These are phyloP conservation scores for Lactifluus pinguis DNA, from an alignment of 768 basidiomycete genomes.

Conservation along the genomic window DNA sequence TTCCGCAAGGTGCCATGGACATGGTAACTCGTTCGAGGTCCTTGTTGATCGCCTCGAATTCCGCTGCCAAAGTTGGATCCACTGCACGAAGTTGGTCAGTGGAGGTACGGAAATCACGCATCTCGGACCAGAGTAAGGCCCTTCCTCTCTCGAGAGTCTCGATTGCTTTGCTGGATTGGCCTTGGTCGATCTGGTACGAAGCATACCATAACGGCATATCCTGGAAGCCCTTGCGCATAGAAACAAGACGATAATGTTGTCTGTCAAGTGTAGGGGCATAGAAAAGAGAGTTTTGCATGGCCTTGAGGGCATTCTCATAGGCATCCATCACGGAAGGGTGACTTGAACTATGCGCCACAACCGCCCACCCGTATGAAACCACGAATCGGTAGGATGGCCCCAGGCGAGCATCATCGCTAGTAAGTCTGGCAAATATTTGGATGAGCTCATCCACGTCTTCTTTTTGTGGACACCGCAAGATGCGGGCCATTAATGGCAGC, in stretches of 20 bases:
- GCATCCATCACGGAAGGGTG: not conserved
- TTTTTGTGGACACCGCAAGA: too few species aligned
- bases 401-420: too few species aligned
- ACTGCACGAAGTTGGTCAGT: not conserved
- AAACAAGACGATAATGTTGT: not conserved
- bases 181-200: not conserved
- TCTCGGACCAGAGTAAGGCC: slow-evolving; percentile 9
- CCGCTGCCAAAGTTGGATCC: not conserved
- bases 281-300: not conserved
- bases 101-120: slow-evolving; percentile 7
- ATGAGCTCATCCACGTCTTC: too few species aligned
- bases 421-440: too few species aligned
- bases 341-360: not conserved
- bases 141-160: slow-evolving; percentile 11
- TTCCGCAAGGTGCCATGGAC: not conserved
- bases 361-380: not conserved
- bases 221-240: not conserved
- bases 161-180: not conserved
- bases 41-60: not conserved
- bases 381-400: not conserved
- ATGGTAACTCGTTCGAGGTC: not conserved
- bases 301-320: not conserved
- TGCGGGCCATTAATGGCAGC: too few species aligned
- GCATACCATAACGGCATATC: not conserved
- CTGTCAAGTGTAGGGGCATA: not conserved